A percentile compares a stretch with the other conserved stretches of the same genome.
phyloP scores from a whole-genome alignment of 108 stramenopile species.

The Stephanodiscus minutulus region DNA sequence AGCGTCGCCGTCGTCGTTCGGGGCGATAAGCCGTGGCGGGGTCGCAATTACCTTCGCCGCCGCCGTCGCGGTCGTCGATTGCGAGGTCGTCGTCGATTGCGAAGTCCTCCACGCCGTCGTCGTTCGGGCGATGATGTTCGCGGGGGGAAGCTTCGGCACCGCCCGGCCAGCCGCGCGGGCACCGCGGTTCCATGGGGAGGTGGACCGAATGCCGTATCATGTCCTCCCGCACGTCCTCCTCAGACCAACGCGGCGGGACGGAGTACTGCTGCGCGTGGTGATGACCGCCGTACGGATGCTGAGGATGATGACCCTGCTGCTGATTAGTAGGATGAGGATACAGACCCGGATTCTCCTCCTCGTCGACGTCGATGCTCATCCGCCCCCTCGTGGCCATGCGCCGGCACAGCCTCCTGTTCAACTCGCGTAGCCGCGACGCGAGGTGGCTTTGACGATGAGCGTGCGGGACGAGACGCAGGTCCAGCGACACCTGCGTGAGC shows the following conservation, averaged over 20 bases:
- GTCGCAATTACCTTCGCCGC: no score
- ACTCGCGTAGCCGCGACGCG: conserved; percentile 58
- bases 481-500: conserved; percentile 80
- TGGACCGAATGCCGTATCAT: conserved; percentile 82
- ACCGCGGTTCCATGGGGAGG: conserved; percentile 73
- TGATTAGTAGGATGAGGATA: no score
- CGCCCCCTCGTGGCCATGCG: conserved; percentile 81
- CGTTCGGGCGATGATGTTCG: background rate
- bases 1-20: conserved; percentile 16
- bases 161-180: conserved; percentile 62
- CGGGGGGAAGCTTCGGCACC: conserved; percentile 16
- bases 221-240: conserved; percentile 60
- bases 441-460: conserved; percentile 57
- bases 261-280: conserved; percentile 60
- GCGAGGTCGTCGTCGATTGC: no score
- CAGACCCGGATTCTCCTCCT: conserved; percentile 25
- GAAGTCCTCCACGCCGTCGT: no score
- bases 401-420: conserved; percentile 77
- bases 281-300: conserved; percentile 24
- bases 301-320: background rate
- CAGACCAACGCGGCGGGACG: conserved; percentile 28
- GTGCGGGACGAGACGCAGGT: conserved; percentile 60
- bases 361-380: conserved; percentile 82
- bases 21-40: no score
- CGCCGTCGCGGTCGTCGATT: background rate